These are phyloP conservation scores for Lignosus rhinocerotis DNA, from an alignment of 1,284 basidiomycete species.

Conservation along the genomic window DNA sequence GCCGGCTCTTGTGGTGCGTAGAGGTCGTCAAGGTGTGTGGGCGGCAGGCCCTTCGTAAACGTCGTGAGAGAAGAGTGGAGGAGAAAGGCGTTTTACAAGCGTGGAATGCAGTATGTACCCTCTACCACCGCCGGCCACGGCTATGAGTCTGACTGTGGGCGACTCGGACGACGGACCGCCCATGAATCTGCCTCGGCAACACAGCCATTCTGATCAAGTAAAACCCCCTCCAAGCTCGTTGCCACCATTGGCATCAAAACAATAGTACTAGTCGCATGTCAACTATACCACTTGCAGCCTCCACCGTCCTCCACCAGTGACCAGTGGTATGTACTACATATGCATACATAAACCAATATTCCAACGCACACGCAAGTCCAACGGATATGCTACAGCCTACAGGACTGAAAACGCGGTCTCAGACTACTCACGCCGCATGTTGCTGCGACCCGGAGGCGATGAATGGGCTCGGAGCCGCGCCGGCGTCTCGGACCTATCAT, in stretches of 20 bases:
- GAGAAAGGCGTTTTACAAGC: background rate
- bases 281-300: too few species aligned
- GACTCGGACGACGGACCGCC: background rate
- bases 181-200: background rate
- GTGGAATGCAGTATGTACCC: background rate
- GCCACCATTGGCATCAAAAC: too few species aligned
- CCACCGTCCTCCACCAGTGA: too few species aligned
- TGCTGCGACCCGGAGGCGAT: background rate
- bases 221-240: background rate
- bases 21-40: constrained; percentile 2
- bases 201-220: background rate
- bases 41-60: constrained; percentile 3
- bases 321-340: too few species aligned
- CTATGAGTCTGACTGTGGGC: background rate
- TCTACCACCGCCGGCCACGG: background rate
- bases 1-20: background rate
- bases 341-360: too few species aligned
- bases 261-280: too few species aligned
- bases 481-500: background rate
- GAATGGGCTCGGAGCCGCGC: background rate
- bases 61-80: background rate
- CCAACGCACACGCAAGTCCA: too few species aligned
- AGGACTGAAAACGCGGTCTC: too few species aligned
- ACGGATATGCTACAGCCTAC: too few species aligned
- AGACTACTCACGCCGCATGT: background rate